These are phyloP conservation scores for Tribonema minus DNA, from an alignment of 108 stramenopile species.

Conservation along the genomic window DNA sequence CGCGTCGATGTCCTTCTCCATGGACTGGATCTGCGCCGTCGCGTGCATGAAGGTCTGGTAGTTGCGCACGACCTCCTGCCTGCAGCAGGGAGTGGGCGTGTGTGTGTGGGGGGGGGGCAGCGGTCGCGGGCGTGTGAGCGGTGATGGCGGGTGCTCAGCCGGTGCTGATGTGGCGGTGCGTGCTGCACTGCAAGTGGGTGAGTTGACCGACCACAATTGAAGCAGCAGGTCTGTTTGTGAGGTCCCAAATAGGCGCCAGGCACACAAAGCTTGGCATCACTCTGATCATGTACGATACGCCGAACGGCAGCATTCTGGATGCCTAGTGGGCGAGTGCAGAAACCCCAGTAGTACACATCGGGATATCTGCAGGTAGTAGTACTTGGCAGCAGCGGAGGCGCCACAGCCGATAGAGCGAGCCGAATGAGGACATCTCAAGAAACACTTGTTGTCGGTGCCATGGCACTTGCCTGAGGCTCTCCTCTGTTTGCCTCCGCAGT, in stretches of 20 bases:
- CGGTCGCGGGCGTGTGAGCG: neutral
- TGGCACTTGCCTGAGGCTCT: no score
- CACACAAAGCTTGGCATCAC: neutral
- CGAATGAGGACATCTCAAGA: neutral
- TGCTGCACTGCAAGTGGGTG: neutral
- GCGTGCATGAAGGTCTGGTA: conserved; percentile 32
- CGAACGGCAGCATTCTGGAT: neutral
- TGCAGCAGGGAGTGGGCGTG: neutral
- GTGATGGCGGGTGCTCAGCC: neutral
- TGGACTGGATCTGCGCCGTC: conserved; percentile 24
- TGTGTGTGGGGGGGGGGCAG: neutral
- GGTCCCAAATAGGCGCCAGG: neutral
- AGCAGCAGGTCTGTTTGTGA: neutral
- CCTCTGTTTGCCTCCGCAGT: conserved; percentile 5
- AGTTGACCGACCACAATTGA: neutral
- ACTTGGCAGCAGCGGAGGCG: neutral
- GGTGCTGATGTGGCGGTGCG: neutral
- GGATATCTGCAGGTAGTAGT: neutral
- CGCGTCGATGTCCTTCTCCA: conserved; percentile 28
- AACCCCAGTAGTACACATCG: neutral
- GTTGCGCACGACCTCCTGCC: conserved; percentile 22
- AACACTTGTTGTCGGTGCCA: no score
- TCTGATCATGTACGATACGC: no score
- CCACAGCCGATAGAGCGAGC: neutral
- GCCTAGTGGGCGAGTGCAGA: neutral